phyloP scores from a whole-genome alignment of 2,329 filamentous ascomycete species.

The Xylariales sp. region DNA sequence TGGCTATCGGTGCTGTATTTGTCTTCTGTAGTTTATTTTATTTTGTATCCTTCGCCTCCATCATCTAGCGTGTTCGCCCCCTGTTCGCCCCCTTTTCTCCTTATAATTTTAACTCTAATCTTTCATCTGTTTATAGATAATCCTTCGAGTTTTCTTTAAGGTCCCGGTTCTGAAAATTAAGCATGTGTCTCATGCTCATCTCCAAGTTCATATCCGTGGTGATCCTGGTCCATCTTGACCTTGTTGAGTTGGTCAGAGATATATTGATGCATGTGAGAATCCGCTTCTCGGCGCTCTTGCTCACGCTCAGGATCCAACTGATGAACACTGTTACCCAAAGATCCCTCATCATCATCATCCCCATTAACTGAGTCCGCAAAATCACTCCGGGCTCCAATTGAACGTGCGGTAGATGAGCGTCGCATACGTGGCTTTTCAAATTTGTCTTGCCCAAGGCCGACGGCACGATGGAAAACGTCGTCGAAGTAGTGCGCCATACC shows the following conservation, averaged over 20 bases:
- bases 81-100: no score
- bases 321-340: conserved; percentile 36
- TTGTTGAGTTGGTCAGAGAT: conserved; percentile 75
- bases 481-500: conserved; percentile 95
- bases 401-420: conserved; percentile 76
- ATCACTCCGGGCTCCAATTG: conserved; percentile 80
- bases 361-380: conserved; percentile 53
- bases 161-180: no score
- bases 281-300: conserved; percentile 48
- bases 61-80: no score
- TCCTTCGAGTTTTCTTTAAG: no score
- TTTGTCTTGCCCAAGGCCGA: conserved; percentile 30
- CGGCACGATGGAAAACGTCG: conserved; percentile 66
- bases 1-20: no score
- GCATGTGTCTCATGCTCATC: conserved; percentile 29
- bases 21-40: no score
- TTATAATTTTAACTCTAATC: no score
- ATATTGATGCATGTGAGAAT: conserved; percentile 74
- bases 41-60: no score
- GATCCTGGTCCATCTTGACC: conserved; percentile 54
- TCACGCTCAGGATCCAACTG: conserved; percentile 49
- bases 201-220: conserved; percentile 16
- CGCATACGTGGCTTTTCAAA: conserved; percentile 54
- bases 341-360: conserved; percentile 36
- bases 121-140: no score